Base-by-base conservation (phyloP, 306 rosid genomes). In the Datisca glomerata region DNA sequence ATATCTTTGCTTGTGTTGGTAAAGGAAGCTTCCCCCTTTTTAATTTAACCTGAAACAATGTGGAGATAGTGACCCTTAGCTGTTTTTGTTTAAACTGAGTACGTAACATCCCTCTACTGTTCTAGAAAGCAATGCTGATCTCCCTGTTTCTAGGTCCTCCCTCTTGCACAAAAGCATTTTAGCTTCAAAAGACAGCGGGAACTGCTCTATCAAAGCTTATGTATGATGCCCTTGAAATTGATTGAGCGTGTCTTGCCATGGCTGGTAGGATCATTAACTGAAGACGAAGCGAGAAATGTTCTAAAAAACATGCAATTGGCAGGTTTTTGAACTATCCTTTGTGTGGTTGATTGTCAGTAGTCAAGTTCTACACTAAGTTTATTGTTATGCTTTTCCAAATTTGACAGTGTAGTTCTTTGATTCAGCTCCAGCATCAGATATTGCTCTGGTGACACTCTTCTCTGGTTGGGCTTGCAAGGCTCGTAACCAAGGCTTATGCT, bases 381-480 rank as follows among this genome's bases (percentile, higher is more conserved):
- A n/a, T n/a, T n/a, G n/a, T n/a, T n/a, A n/a, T n/a, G n/a, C n/a
- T n/a, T n/a, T n/a, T n/a, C n/a, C n/a, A n/a, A n/a, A n/a, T 50
- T 45, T 51, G 56, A 51, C 24, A 11, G 19, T 55, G 13, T 52
- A 25, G 49, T 57, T 51, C 53, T 53, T 17, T 73, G 46, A 56
- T 68, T 65, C 86, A 91, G 98, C 98, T 68, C 98, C 98, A 15
- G 70, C 63, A 43, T 37, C 69, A 15, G 98, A 91, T 80, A 68
- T 68, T 52, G 98, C 98, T 64, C 46, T 91, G 65, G 83, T 84
- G 60, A 84, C 98, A 12, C 94, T 91, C 43, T 84, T 91, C 55
- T 72, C 73, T 60, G 98, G 98, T 47, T 91, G 98, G 98, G 92
- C 96, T 64, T 91, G 98, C 76, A 84, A 84, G 80, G 98, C 94